These are phyloP conservation scores for Vitis riparia DNA, from an alignment of 164 flowering plant genomes.

Conservation along the genomic window DNA sequence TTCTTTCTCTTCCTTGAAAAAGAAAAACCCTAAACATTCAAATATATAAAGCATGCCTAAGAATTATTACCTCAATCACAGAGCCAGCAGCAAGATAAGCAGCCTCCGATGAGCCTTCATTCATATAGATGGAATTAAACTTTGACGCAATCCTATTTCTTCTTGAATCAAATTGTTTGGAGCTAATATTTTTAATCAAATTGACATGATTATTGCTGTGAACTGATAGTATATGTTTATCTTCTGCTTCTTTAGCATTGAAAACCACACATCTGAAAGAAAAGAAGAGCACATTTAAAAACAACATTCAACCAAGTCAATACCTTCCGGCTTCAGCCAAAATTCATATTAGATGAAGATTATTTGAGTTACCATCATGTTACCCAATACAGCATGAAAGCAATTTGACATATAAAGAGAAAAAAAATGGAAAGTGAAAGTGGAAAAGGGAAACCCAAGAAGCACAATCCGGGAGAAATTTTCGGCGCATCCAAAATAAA, in stretches of 20 bases:
- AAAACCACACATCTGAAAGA: constrained; percentile 73
- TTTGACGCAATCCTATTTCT: constrained; percentile 56
- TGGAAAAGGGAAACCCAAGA: too few species aligned
- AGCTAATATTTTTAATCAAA: constrained; percentile 65
- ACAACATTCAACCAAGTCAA: too few species aligned
- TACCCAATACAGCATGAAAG: too few species aligned
- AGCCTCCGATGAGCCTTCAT: constrained; percentile 82
- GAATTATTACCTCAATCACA: constrained; percentile 62
- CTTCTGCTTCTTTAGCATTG: constrained; percentile 75
- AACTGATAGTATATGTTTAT: constrained; percentile 55
- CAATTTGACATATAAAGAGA: too few species aligned
- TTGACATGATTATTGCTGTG: constrained; percentile 72
- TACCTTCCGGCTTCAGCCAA: too few species aligned
- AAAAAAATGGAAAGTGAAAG: too few species aligned
- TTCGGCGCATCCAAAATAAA: too few species aligned
- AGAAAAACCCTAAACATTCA: neutral
- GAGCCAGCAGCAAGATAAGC: constrained; percentile 98
- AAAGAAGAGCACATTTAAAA: neutral
- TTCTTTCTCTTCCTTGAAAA: too few species aligned
- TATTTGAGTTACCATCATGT: too few species aligned
- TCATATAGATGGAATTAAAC: constrained; percentile 85
- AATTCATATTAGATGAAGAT: too few species aligned
- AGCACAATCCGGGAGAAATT: too few species aligned
- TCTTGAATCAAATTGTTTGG: constrained; percentile 45
- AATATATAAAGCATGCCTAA: neutral